Conservation (phyloP, 2,329 filamentous ascomycete genomes). For the Diatrype stigma region DNA sequence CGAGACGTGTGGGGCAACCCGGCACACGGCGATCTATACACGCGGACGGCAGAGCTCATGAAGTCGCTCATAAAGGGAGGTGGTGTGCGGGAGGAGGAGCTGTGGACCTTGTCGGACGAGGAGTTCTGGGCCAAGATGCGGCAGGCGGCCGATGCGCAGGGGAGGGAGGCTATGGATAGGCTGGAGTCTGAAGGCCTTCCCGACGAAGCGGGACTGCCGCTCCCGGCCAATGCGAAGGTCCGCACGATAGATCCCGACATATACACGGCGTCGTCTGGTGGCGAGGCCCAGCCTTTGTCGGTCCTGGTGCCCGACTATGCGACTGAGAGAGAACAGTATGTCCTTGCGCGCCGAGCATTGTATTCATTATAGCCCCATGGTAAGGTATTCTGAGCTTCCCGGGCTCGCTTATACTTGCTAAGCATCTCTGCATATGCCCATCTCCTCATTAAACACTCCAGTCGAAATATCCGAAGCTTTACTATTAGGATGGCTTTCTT, state of each 20-base stretch:
- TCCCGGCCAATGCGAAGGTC: conserved; percentile 26
- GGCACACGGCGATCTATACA: conserved; percentile 31
- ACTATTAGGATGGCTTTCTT: too few relatives aligned
- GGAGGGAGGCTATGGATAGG: conserved; percentile 15
- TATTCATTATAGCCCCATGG: neutral
- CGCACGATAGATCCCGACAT: conserved; percentile 31
- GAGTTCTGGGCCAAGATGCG: conserved; percentile 32
- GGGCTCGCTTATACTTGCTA: too few relatives aligned
- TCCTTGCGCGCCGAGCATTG: conserved; percentile 9
- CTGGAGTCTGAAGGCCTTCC: conserved; percentile 19
- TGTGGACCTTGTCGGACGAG: conserved; percentile 31
- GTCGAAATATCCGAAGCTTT: too few relatives aligned
- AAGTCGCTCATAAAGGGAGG: conserved; percentile 11
- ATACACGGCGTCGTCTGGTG: conserved; percentile 5
- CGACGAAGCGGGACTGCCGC: conserved; percentile 17
- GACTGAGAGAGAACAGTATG: conserved; percentile 14
- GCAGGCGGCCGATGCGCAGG: conserved; percentile 10
- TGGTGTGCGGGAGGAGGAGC: conserved; percentile 23
- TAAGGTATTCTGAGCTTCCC: too few relatives aligned
- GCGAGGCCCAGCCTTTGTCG: conserved; percentile 14
- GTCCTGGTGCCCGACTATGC: conserved; percentile 15
- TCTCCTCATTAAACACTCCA: too few relatives aligned
- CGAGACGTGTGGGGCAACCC: conserved; percentile 33
- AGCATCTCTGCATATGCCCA: too few relatives aligned
- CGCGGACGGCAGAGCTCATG: conserved; percentile 30